Evolutionary conservation across 805 yeast genomes (phyloP), one percentile per base, ranked within the genome.

Genomic region (Starmerella davenportii): DNA sequence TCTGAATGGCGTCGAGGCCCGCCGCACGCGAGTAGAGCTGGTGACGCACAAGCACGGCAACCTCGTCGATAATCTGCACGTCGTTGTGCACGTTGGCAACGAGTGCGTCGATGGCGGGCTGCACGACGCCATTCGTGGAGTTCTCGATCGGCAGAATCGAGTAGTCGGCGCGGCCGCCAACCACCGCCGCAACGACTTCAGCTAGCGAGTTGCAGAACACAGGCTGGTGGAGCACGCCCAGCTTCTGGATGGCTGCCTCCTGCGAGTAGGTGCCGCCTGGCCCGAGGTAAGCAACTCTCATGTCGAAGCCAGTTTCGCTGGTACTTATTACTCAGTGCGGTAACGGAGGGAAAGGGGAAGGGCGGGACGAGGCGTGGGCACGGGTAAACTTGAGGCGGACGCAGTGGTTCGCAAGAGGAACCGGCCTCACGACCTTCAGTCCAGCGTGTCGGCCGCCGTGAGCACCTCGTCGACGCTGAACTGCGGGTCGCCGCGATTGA

Each of bases 261-360:
- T 87, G 93, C 2, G 96, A 79, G 57, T 82, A 90, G 1, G 95
- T 87, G 2, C 95, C 95, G 37, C 63, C 64, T 0, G 98, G 98
- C 0, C 96, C 98, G 37, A 87, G 59, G 51, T 71, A 87, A 2
- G 80, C 82, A 4, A 57, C 48, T n/a, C 37, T 36, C 43, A 43
- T 39, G 14, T 19, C 8, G n/a, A n/a, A n/a, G n/a, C 9, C 15
- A 13, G 34, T 31, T 11, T 17, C 5, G 33, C 28, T 11, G 14
- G 11, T 25, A 25, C 28, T 25, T 14, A 25, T 25, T 25, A 11
- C 14, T 25, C 28, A n/a, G n/a, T n/a, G n/a, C n/a, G n/a, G n/a
- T n/a, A n/a, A n/a, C n/a, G n/a, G n/a, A n/a, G n/a, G n/a, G n/a
- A n/a, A n/a, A n/a, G n/a, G n/a, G n/a, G n/a, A n/a, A n/a, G n/a